Percentiles rank a stretch among this genome's conserved stretches.
Conservation (phyloP, 192 early-diverging fungal species). For the Fimicolochytrium jonesii region DNA sequence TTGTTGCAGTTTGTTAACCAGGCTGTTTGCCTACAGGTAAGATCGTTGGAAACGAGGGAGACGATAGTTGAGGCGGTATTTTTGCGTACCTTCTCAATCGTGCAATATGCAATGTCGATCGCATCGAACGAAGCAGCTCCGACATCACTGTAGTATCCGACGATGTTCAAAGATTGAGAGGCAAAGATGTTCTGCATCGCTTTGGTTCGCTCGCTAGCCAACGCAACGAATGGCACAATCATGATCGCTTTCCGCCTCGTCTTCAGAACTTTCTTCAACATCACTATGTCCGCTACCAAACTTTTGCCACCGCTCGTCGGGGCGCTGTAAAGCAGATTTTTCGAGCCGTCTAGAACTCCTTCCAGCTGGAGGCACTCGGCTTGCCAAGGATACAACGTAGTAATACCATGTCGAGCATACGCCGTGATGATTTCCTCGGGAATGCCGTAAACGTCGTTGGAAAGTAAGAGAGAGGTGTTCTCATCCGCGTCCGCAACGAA, state of each 20-base stretch:
- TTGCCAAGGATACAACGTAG: conserved; percentile 24
- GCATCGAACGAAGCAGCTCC: conserved; percentile 27
- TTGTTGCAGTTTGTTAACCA: conserved; percentile 30
- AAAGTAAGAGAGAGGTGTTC: not conserved
- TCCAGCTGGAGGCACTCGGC: conserved; percentile 27
- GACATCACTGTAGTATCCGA: conserved; percentile 31
- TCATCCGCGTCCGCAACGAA: not conserved
- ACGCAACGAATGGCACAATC: conserved; percentile 34
- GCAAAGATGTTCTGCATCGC: conserved; percentile 25
- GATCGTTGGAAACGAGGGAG: not conserved
- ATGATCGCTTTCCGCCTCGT: conserved; percentile 35
- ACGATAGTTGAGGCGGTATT: no score
- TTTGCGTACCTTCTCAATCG: conserved; percentile 24
- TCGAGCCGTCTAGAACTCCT: conserved; percentile 24
- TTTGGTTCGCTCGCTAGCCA: conserved; percentile 27
- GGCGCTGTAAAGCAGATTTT: conserved; percentile 32
- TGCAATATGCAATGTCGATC: conserved; percentile 33
- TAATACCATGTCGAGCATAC: not conserved
- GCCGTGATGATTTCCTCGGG: not conserved
- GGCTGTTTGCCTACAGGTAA: conserved; percentile 24
- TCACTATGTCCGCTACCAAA: conserved; percentile 31
- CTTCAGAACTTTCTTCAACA: conserved; percentile 35
- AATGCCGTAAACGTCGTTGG: not conserved
- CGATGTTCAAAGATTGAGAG: conserved; percentile 18
- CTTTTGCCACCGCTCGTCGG: conserved; percentile 40